These are phyloP conservation scores for Arthromyces matolae DNA, from an alignment of 768 basidiomycete species.

Conservation along the genomic window DNA sequence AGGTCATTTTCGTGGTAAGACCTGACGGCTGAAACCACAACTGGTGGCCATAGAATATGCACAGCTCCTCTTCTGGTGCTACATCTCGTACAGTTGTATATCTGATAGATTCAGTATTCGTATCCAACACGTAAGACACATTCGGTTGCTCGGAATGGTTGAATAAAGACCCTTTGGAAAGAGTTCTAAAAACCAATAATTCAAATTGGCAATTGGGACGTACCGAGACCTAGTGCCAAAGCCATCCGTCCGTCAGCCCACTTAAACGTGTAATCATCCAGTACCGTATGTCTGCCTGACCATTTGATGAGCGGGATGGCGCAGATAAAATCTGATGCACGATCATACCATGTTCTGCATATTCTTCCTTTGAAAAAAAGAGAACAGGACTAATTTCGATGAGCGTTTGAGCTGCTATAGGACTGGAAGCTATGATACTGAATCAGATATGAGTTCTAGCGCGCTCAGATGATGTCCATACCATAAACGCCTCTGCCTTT, in stretches of 20 bases:
- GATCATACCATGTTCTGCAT: conserved; percentile 49
- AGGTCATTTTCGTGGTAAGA: not conserved
- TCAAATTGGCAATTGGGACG: not conserved
- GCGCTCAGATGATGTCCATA: conserved; percentile 22
- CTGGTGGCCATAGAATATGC: conserved; percentile 71
- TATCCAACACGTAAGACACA: conserved; percentile 59
- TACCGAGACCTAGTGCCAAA: conserved; percentile 75
- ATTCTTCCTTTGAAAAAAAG: conserved; percentile 70
- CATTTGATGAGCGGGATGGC: not conserved
- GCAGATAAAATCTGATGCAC: not conserved
- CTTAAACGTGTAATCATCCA: conserved; percentile 75
- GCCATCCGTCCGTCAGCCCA: conserved; percentile 77
- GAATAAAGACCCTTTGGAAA: conserved; percentile 66
- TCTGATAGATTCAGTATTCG: conserved; percentile 51
- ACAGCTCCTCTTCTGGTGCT: conserved; percentile 64
- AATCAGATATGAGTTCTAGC: not conserved
- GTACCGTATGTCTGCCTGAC: conserved; percentile 48
- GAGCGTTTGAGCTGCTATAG: conserved; percentile 58
- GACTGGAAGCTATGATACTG: conserved; percentile 38
- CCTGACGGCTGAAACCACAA: conserved; percentile 59
- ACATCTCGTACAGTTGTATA: conserved; percentile 57
- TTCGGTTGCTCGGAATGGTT: conserved; percentile 74
- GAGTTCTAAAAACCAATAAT: not conserved
- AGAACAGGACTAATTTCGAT: conserved; percentile 85
- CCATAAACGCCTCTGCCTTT: conserved; percentile 69